phyloP scores from a whole-genome alignment of 345 rosid species.

The Diplotaxis tenuifolia region DNA sequence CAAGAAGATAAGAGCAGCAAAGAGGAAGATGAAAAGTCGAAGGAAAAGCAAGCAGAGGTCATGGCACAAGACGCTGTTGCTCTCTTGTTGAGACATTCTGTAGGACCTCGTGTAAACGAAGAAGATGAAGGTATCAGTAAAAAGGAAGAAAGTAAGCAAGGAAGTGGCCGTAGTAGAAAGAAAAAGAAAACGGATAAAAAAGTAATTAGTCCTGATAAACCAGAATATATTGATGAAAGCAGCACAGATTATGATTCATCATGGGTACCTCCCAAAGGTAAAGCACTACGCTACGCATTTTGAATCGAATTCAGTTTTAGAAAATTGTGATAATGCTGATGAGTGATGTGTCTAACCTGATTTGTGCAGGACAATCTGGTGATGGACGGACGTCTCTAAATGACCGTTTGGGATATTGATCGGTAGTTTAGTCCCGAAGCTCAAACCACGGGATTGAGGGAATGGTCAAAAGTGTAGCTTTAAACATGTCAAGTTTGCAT shows the following conservation, averaged over 20 bases:
- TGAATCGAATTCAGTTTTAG: background rate
- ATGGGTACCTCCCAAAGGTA: constrained; percentile 98
- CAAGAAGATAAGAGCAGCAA: constrained; percentile 45
- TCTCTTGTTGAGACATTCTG: constrained; percentile 72
- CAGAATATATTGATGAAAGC: constrained; percentile 54
- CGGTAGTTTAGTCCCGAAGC: background rate
- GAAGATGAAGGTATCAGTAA: constrained; percentile 40
- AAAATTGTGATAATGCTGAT: background rate
- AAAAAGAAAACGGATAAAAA: constrained; percentile 50
- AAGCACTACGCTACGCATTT: background rate
- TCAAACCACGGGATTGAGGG: background rate
- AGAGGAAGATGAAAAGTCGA: constrained; percentile 36
- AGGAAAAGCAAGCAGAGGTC: constrained; percentile 50
- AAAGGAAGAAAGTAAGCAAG: constrained; percentile 35
- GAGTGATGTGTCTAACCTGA: background rate
- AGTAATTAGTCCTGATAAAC: constrained; percentile 70
- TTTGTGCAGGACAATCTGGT: constrained; percentile 84
- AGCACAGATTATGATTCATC: constrained; percentile 54
- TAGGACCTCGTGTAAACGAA: constrained; percentile 58
- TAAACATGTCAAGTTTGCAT: constrained; percentile 5
- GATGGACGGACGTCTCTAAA: constrained; percentile 89
- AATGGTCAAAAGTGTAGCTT: background rate
- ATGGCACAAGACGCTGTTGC: constrained; percentile 85
- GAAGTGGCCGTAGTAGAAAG: constrained; percentile 37
- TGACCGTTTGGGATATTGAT: constrained; percentile 78